Base-by-base conservation (phyloP, 169 alveolate species). In the Sarcocystis neurona region DNA sequence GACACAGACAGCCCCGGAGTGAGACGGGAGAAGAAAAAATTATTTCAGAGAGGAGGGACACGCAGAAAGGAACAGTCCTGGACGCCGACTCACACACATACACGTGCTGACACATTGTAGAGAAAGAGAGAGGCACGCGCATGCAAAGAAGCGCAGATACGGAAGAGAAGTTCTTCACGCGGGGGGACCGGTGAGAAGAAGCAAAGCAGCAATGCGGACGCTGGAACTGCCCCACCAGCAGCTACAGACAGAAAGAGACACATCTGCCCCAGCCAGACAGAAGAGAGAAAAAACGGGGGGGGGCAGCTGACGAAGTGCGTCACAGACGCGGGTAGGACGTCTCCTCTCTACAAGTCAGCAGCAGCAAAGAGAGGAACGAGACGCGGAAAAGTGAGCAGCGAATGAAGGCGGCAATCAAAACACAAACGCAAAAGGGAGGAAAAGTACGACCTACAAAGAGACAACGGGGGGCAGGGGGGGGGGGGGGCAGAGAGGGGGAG, bases 261-360 rank as follows among this genome's bases (percentile, higher is more conserved):
- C 6, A n/a, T 23, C 77, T 23, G 10, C 10, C 10, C 15, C 77
- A 63, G 77, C 15, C 77, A 63, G 41, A 63, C 10, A 53, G 77
- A 63, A 63, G 77, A 27, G 41, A 63, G 77, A 63, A 6, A 63
- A n/a, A n/a, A n/a, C n/a, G n/a, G n/a, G n/a, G n/a, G n/a, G n/a
- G n/a, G n/a, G n/a, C n/a, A n/a, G n/a, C n/a, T n/a, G n/a, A n/a
- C n/a, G n/a, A n/a, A n/a, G n/a, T n/a, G n/a, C n/a, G n/a, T n/a
- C n/a, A n/a, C n/a, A n/a, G n/a, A n/a, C n/a, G n/a, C n/a, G n/a
- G n/a, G n/a, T n/a, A n/a, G n/a, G n/a, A n/a, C n/a, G n/a, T n/a
- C n/a, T n/a, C n/a, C n/a, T n/a, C n/a, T n/a, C n/a, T n/a, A n/a
- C n/a, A n/a, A n/a, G n/a, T n/a, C n/a, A n/a, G n/a, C n/a, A n/a